phyloP scores from a whole-genome alignment of 495 filamentous ascomycete species.

The Aspergillus sclerotiicarbonarius region DNA sequence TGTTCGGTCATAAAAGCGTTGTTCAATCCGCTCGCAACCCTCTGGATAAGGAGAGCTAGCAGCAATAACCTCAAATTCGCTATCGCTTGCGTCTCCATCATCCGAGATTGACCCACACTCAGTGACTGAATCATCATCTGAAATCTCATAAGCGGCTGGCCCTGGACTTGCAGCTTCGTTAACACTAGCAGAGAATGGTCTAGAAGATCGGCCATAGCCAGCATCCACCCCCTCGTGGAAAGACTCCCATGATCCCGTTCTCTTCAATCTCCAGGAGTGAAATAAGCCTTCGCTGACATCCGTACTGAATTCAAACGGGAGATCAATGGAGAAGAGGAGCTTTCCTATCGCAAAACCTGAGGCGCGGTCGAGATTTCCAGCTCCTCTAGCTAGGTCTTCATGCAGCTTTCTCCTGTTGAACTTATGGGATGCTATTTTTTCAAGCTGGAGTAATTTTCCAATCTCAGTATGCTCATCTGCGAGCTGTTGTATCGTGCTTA shows the following conservation, averaged over 20 bases:
- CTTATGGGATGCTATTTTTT: slow-evolving; percentile 5
- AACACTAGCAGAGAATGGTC: not conserved
- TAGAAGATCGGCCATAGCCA: slow-evolving; percentile 6
- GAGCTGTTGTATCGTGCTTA: slow-evolving; percentile 21
- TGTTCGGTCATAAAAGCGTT: not conserved
- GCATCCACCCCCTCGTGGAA: slow-evolving; percentile 19
- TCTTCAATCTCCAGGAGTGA: slow-evolving; percentile 20
- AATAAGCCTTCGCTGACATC: slow-evolving; percentile 12
- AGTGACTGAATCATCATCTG: slow-evolving; percentile 4
- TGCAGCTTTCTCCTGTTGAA: slow-evolving; percentile 8
- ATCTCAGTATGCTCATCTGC: slow-evolving; percentile 20
- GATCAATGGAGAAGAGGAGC: slow-evolving; percentile 12
- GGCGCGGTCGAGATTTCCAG: slow-evolving; percentile 9
- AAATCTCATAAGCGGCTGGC: not conserved
- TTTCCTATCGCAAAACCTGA: slow-evolving; percentile 18
- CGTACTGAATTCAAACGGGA: slow-evolving; percentile 12
- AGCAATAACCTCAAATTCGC: not conserved
- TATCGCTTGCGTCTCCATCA: not conserved
- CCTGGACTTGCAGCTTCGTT: not conserved
- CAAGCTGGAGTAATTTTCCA: slow-evolving; percentile 26
- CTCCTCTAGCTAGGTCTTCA: slow-evolving; percentile 1
- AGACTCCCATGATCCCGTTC: slow-evolving; percentile 2
- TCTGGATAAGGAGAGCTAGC: not conserved
- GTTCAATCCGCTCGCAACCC: not conserved
- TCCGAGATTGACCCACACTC: not conserved